Percentiles rank a stretch among this genome's conserved stretches.
Evolutionary conservation across 106 monocot species (phyloP).

Genomic region (Apostasia shenzhenica): DNA sequence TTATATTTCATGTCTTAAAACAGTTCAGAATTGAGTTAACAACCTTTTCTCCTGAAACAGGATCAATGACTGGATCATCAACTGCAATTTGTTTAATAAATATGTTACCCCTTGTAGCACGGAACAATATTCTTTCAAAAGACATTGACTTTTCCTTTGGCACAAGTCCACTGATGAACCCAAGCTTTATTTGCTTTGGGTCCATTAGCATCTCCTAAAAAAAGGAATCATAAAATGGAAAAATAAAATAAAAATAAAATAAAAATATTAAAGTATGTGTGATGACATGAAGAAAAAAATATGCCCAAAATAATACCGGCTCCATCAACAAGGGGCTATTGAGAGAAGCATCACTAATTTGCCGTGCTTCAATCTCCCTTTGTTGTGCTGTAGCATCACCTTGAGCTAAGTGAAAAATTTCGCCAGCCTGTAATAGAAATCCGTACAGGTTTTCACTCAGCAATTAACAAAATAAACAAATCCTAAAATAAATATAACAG

Average conservation of each 20-base stretch:
- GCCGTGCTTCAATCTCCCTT: slow-evolving; percentile 55
- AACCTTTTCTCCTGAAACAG: slow-evolving; percentile 92
- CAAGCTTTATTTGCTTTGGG: slow-evolving; percentile 94
- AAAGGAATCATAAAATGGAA: slow-evolving; percentile 1
- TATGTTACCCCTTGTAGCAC: slow-evolving; percentile 94
- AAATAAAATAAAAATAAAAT: background rate
- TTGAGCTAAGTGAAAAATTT: slow-evolving; percentile 82
- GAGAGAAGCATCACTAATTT: slow-evolving; percentile 49
- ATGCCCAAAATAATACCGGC: slow-evolving; percentile 29
- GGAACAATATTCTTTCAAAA: slow-evolving; percentile 96
- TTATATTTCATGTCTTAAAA: background rate
- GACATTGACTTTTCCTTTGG: slow-evolving; percentile 87
- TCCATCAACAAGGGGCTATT: slow-evolving; percentile 76
- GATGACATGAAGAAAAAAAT: background rate
- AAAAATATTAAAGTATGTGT: too few species aligned
- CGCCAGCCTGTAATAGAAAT: slow-evolving; percentile 56
- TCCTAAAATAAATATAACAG: background rate
- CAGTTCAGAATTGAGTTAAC: background rate
- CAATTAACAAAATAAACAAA: background rate
- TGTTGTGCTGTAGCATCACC: slow-evolving; percentile 72
- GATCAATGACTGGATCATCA: slow-evolving; percentile 85
- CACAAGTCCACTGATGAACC: slow-evolving; percentile 93
- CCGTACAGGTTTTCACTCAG: background rate
- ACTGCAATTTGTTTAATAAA: slow-evolving; percentile 71
- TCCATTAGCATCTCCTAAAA: slow-evolving; percentile 74